phyloP scores from a whole-genome alignment of 192 early-diverging fungal species.

The Chytriomyces sp. region DNA sequence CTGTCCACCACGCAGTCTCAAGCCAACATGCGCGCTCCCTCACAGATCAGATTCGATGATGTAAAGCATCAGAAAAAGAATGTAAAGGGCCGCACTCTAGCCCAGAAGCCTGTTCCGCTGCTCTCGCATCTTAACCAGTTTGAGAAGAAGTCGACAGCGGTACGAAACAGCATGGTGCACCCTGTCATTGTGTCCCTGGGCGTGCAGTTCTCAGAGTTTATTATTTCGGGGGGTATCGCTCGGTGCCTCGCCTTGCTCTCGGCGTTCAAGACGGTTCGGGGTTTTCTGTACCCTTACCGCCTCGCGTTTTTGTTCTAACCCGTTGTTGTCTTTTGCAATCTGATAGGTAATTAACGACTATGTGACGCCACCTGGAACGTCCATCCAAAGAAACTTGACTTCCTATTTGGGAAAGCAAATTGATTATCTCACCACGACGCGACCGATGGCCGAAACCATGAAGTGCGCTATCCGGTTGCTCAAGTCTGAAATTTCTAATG shows the following conservation, averaged over 20 bases:
- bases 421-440: constrained; percentile 79
- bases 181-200: constrained; percentile 85
- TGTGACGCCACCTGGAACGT: constrained; percentile 75
- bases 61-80: constrained; percentile 31
- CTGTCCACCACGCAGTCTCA: constrained; percentile 10
- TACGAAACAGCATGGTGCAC: constrained; percentile 65
- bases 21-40: constrained; percentile 13
- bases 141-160: constrained; percentile 43
- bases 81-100: constrained; percentile 32
- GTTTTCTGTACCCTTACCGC: constrained; percentile 8
- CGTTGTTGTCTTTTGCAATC: not conserved
- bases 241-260: constrained; percentile 85
- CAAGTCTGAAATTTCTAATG: constrained; percentile 80
- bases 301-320: not conserved
- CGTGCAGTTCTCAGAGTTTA: constrained; percentile 81
- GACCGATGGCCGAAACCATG: constrained; percentile 92
- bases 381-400: constrained; percentile 79
- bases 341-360: constrained; percentile 92
- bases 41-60: constrained; percentile 32
- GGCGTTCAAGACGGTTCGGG: constrained; percentile 75
- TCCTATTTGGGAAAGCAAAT: constrained; percentile 87
- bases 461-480: constrained; percentile 87
- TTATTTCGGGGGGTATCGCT: constrained; percentile 89
- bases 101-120: constrained; percentile 59
- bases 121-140: constrained; percentile 77